phyloP scores from a whole-genome alignment of 257 asterid genomes.

The Avicennia marina region DNA sequence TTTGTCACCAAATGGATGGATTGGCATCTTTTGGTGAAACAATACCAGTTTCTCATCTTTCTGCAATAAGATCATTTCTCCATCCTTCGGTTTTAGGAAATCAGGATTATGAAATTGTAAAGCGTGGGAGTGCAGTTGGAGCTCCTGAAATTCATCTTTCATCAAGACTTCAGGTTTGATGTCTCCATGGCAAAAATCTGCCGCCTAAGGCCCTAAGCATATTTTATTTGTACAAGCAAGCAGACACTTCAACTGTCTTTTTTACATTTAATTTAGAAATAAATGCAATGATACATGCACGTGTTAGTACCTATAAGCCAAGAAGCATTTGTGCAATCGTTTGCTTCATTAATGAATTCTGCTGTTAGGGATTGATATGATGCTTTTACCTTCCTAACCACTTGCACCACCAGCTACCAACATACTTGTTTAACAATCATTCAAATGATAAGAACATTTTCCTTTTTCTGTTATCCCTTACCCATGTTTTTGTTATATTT shows the following conservation, averaged over 20 bases:
- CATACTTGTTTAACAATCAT: too few species aligned
- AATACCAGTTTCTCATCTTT: constrained; percentile 62
- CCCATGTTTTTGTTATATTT: too few species aligned
- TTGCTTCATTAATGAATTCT: too few species aligned
- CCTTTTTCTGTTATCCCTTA: too few species aligned
- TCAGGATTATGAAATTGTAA: constrained; percentile 72
- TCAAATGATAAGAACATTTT: too few species aligned
- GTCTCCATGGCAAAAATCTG: constrained; percentile 11
- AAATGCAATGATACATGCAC: not conserved
- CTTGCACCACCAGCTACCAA: too few species aligned
- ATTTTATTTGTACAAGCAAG: not conserved
- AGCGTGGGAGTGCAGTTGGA: constrained; percentile 80
- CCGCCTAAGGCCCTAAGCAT: too few species aligned
- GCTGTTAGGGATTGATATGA: too few species aligned
- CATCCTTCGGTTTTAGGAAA: constrained; percentile 57
- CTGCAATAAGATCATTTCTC: constrained; percentile 60
- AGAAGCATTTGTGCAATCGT: constrained; percentile 1
- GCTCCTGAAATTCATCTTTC: constrained; percentile 91
- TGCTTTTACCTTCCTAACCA: too few species aligned
- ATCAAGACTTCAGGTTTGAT: constrained; percentile 72
- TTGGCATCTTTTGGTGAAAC: constrained; percentile 38
- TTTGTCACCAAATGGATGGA: constrained; percentile 75
- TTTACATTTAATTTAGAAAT: not conserved
- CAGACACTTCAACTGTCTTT: not conserved
- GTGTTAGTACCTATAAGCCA: not conserved